Conservation (phyloP, 805 yeast genomes). For the Candida vartiovaarae region DNA sequence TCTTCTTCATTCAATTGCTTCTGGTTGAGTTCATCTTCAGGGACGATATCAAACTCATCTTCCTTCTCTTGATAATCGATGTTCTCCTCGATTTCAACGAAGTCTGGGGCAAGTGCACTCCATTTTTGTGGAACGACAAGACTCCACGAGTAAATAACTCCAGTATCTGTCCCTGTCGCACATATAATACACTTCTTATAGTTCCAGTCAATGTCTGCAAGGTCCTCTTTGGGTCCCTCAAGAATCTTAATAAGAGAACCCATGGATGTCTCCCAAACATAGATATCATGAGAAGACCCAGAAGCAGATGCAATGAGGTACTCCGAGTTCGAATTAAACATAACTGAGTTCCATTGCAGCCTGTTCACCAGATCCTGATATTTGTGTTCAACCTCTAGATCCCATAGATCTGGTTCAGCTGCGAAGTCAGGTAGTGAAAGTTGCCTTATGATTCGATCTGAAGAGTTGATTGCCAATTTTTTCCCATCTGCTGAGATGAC, state of each 20-base stretch:
- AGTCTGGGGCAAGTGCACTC: slow-evolving; percentile 96
- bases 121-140: slow-evolving; percentile 82
- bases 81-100: slow-evolving; percentile 89
- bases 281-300: slow-evolving; percentile 84
- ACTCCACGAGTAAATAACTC: slow-evolving; percentile 77
- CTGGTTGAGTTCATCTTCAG: slow-evolving; percentile 56
- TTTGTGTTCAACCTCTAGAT: slow-evolving; percentile 64
- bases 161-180: slow-evolving; percentile 82
- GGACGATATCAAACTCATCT: slow-evolving; percentile 82
- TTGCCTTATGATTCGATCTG: slow-evolving; percentile 72
- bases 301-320: slow-evolving; percentile 84
- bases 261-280: slow-evolving; percentile 85
- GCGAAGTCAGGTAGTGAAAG: slow-evolving; percentile 34
- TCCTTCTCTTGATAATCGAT: slow-evolving; percentile 82
- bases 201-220: slow-evolving; percentile 85
- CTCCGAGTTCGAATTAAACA: slow-evolving; percentile 68
- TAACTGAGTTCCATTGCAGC: slow-evolving; percentile 80
- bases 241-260: slow-evolving; percentile 85
- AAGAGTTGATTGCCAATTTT: slow-evolving; percentile 65
- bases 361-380: slow-evolving; percentile 88
- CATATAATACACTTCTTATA: slow-evolving; percentile 64
- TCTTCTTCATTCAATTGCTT: slow-evolving; percentile 60
- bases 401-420: slow-evolving; percentile 27
- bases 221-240: slow-evolving; percentile 87
- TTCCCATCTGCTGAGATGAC: slow-evolving; percentile 51